Conservation (phyloP, 108 stramenopile genomes). For the Fragilaria radians region DNA sequence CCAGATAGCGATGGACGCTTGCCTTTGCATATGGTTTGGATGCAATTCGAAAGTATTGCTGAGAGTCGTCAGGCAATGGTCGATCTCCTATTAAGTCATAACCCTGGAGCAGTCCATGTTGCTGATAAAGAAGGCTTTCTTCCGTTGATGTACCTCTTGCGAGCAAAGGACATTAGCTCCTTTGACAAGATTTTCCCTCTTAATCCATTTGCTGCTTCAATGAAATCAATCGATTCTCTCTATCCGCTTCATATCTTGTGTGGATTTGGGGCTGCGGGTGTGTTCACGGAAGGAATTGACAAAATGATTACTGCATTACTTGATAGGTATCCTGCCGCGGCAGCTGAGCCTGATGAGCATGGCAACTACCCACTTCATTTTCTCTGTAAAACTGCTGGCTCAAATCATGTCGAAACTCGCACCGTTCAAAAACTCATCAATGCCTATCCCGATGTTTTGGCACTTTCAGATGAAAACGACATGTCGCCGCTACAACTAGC, state of each 20-base stretch:
- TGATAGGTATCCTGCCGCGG: neutral
- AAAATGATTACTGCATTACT: neutral
- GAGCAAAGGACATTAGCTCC: neutral
- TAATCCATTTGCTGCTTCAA: neutral
- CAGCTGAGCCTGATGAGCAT: neutral
- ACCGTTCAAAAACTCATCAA: neutral
- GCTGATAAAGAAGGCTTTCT: neutral
- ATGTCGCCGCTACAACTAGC: conserved; percentile 23
- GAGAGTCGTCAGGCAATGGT: neutral
- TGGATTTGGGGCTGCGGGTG: neutral
- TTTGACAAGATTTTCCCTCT: neutral
- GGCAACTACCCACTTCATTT: neutral
- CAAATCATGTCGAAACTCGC: neutral
- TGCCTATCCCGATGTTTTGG: conserved; percentile 15
- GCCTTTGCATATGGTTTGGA: conserved; percentile 1
- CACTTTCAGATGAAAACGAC: conserved; percentile 19
- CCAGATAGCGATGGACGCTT: neutral
- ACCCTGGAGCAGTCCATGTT: neutral
- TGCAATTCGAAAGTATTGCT: neutral
- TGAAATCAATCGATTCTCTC: neutral
- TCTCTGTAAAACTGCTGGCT: neutral
- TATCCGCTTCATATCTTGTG: neutral
- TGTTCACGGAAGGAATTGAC: neutral
- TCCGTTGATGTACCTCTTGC: neutral
- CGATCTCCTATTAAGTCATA: neutral